A percentile compares a stretch with the other conserved stretches of the same genome.
Conservation (phyloP, 75 land plant species). For the Larix kaempferi region DNA sequence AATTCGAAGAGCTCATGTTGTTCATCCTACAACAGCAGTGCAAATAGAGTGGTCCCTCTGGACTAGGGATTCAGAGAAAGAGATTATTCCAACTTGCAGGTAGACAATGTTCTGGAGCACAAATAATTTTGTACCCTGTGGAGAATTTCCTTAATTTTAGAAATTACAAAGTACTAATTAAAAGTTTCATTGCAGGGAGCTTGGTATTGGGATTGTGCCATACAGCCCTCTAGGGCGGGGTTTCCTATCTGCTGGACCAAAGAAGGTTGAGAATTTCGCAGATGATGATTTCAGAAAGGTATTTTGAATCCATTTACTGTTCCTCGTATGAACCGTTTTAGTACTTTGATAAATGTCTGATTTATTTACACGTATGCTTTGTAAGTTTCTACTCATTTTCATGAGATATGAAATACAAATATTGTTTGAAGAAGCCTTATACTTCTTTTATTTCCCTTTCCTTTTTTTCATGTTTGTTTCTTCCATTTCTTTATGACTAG, state of each 20-base stretch:
- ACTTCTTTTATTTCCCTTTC: too few species aligned
- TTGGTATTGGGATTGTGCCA: constrained; percentile 61
- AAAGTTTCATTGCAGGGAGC: constrained; percentile 33
- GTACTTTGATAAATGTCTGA: too few species aligned
- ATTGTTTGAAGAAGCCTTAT: too few species aligned
- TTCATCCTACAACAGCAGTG: constrained; percentile 57
- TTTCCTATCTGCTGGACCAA: constrained; percentile 33
- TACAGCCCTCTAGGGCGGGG: constrained; percentile 63
- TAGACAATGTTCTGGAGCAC: not conserved
- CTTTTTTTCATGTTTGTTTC: too few species aligned
- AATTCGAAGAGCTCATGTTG: constrained; percentile 62
- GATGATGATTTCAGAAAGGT: constrained; percentile 37
- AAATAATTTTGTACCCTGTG: too few species aligned
- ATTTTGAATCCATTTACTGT: not conserved
- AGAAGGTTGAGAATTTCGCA: constrained; percentile 17
- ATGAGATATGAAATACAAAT: too few species aligned
- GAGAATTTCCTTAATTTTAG: too few species aligned
- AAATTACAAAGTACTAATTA: too few species aligned
- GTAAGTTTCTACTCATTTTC: too few species aligned
- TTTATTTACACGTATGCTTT: too few species aligned
- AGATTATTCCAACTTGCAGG: constrained; percentile 58
- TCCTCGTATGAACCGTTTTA: too few species aligned
- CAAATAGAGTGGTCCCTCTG: constrained; percentile 64
- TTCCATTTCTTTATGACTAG: too few species aligned
- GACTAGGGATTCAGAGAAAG: constrained; percentile 50